phyloP scores from a whole-genome alignment of 306 rosid species.

The Hylodesmum podocarpum region DNA sequence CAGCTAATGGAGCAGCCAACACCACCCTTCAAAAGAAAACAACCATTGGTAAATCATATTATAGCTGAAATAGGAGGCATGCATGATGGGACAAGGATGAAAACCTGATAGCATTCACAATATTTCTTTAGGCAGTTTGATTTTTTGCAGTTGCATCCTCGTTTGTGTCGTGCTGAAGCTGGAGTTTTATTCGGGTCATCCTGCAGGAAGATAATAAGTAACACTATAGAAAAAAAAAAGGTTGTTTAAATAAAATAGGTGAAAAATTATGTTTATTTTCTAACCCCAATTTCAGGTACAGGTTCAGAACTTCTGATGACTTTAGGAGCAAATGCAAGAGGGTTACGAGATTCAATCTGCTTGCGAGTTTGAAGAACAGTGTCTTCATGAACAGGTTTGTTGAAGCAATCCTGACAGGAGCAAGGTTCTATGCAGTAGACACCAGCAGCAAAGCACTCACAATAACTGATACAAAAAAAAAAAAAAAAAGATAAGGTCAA shows the following conservation, averaged over 20 bases:
- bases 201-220: conserved; percentile 44
- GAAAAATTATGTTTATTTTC: conserved; percentile 31
- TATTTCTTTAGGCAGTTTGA: conserved; percentile 89
- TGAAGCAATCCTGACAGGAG: conserved; percentile 89
- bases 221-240: neutral
- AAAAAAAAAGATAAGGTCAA: neutral
- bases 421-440: conserved; percentile 86
- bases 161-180: conserved; percentile 85
- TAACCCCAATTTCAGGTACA: conserved; percentile 71
- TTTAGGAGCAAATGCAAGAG: conserved; percentile 98
- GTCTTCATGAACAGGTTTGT: conserved; percentile 77
- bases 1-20: conserved; percentile 91
- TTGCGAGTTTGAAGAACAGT: conserved; percentile 86
- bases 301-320: conserved; percentile 75
- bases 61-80: conserved; percentile 9
- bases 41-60: conserved; percentile 29
- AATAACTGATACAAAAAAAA: conserved; percentile 52
- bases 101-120: conserved; percentile 98
- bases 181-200: conserved; percentile 88
- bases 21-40: conserved; percentile 71
- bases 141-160: conserved; percentile 99
- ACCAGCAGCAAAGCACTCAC: conserved; percentile 96
- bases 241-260: conserved; percentile 10
- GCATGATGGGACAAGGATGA: neutral
- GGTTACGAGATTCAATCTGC: conserved; percentile 88